These are phyloP conservation scores for Globisporangium irregulare DNA, from an alignment of 352 stramenopile species.

Conservation along the genomic window DNA sequence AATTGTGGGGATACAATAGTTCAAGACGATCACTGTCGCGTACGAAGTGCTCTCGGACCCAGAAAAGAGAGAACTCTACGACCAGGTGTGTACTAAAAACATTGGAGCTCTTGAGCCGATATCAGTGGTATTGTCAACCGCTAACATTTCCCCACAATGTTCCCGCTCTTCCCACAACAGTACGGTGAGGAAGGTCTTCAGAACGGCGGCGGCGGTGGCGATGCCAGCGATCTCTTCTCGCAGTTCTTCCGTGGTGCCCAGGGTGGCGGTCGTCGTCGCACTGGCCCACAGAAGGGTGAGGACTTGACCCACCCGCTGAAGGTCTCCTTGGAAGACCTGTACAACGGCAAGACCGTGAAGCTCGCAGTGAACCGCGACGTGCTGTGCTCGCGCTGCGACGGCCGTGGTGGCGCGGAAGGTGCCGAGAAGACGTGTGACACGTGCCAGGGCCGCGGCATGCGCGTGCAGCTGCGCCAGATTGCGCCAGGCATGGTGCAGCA, in stretches of 20 bases:
- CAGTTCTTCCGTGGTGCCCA: constrained; percentile 95
- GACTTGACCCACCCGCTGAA: constrained; percentile 94
- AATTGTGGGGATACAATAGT: constrained; percentile 32
- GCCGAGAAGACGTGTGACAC: constrained; percentile 91
- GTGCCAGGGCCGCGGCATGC: constrained; percentile 95
- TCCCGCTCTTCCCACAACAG: constrained; percentile 58
- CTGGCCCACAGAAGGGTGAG: constrained; percentile 94
- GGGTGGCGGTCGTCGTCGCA: constrained; percentile 49
- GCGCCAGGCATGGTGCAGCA: constrained; percentile 98
- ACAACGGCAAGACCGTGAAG: constrained; percentile 99
- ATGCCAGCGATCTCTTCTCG: constrained; percentile 93
- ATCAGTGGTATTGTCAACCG: neutral
- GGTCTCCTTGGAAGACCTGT: constrained; percentile 98
- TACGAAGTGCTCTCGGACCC: constrained; percentile 97
- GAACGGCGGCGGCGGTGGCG: constrained; percentile 70
- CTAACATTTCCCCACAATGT: neutral
- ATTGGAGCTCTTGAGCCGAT: neutral
- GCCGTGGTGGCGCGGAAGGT: constrained; percentile 90
- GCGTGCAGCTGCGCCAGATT: constrained; percentile 96
- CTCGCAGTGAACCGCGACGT: constrained; percentile 96
- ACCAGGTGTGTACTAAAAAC: constrained; percentile 38
- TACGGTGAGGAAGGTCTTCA: constrained; percentile 98
- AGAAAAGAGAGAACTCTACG: constrained; percentile 87
- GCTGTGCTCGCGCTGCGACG: constrained; percentile 85
- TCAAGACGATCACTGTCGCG: constrained; percentile 93